Base-by-base conservation (phyloP, 495 filamentous ascomycete species). In the Aspergillus indologenus region DNA sequence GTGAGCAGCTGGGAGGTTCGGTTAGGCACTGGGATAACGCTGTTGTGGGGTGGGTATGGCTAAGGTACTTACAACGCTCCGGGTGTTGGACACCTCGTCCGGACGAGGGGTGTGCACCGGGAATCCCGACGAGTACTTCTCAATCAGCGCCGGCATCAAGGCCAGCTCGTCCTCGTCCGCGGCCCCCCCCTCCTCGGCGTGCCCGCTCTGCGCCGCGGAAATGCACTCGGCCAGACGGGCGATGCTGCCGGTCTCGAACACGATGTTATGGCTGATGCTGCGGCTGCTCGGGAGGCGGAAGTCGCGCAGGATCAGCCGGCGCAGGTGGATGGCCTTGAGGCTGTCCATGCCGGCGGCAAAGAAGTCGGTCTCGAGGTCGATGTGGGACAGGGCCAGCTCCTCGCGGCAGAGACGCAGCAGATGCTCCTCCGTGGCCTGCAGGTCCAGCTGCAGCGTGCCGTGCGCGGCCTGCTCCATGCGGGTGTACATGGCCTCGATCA, bases 271-370 rank as follows among this genome's bases (percentile, higher is more conserved):
- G 54, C 66, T 58, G 53, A 77, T 59, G 67, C 60, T 53, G 2
- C 61, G 59, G 57, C 58, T 52, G 24, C 67, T 54, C 1, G 65
- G 66, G 7, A 82, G 66, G 22, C 71, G 69, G 44, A 83, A 75
- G 34, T 78, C 68, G 14, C 74, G 70, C 21, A 80, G 66, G 20
- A 87, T 74, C 5, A 81, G 62, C 11, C 78, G 71, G 31, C 82
- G 76, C 48, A 86, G 65, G 49, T 84, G 80, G 18, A 85, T 85
- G 5, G 83, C 81, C 48, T 80, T 79, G n/a, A 87, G 65, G 54
- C 83, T 86, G 62, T 85, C 83, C n/a, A 87, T 62, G 8, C 84
- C 84, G 7, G 77, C 70, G 0, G 76, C 66, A 53, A 85, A 86
- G 63, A 87, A 78, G 60, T 84, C 79, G 5, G 75, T 65, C 1